Evolutionary conservation across 768 basidiomycete genomes (phyloP).

Genomic region (Paxillus ammoniavirescens): DNA sequence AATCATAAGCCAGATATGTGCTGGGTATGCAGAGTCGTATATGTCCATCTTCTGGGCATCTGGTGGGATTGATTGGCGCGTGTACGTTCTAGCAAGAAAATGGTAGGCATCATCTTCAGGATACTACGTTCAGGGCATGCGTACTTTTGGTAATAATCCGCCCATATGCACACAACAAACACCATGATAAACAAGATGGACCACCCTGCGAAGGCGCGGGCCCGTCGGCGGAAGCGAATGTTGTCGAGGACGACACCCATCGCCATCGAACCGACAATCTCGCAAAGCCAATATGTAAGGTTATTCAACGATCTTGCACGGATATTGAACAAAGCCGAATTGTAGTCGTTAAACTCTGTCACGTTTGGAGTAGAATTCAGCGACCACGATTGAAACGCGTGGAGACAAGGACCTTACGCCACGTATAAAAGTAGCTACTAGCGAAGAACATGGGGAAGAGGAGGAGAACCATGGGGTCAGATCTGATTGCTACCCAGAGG

Average conservation of each 20-base stretch:
- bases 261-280: conserved; percentile 69
- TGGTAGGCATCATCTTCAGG: neutral
- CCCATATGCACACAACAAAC: conserved; percentile 71
- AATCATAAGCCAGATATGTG: conserved; percentile 58
- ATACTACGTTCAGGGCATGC: conserved; percentile 7
- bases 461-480: conserved; percentile 67
- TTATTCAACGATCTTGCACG: conserved; percentile 74
- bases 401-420: conserved; percentile 44
- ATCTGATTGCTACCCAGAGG: conserved; percentile 62
- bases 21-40: conserved; percentile 17
- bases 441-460: conserved; percentile 84
- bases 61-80: conserved; percentile 47
- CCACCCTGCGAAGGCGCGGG: conserved; percentile 71
- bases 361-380: too few species aligned
- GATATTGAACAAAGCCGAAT: conserved; percentile 72
- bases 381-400: too few species aligned
- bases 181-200: conserved; percentile 55
- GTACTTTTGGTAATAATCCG: conserved; percentile 70
- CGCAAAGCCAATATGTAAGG: conserved; percentile 75
- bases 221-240: conserved; percentile 50
- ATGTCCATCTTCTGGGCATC: conserved; percentile 56
- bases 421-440: conserved; percentile 82
- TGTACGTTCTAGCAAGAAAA: conserved; percentile 45
- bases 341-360: conserved; percentile 75
- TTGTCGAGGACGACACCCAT: conserved; percentile 69